Evolutionary conservation across 345 rosid species (phyloP).

Genomic region (Citrus hindsii): DNA sequence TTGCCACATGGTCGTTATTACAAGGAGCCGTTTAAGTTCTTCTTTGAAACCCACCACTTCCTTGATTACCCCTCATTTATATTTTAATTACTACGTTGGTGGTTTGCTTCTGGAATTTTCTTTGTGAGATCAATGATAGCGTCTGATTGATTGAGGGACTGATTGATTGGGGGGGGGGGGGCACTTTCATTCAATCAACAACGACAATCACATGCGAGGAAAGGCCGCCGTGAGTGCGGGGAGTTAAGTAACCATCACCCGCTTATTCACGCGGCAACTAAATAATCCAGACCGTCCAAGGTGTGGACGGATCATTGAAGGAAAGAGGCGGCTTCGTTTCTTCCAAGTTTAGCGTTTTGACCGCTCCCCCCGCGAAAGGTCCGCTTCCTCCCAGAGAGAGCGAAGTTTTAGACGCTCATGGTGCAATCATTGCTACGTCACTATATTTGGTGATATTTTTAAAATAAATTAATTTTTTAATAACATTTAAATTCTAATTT

Average conservation of each 20-base stretch:
- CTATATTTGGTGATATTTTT: too few species aligned
- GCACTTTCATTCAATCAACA: background rate
- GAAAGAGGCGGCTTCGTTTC: background rate
- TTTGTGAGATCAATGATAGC: background rate
- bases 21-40: background rate
- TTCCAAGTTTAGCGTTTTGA: background rate
- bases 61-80: background rate
- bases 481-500: too few species aligned
- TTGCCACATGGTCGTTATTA: background rate
- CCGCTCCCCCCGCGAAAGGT: background rate
- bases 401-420: too few species aligned
- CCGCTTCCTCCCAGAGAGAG: background rate
- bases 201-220: background rate
- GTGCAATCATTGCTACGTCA: too few species aligned
- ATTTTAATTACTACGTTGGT: background rate
- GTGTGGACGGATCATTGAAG: too few species aligned
- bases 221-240: background rate
- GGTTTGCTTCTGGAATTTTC: background rate
- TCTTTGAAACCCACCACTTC: background rate
- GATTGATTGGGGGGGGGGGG: background rate
- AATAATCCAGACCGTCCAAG: background rate
- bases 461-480: too few species aligned
- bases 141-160: background rate
- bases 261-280: background rate
- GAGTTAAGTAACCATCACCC: background rate